Evolutionary conservation across 495 filamentous ascomycete genomes (phyloP).

Genomic region (Neurospora terricola): DNA sequence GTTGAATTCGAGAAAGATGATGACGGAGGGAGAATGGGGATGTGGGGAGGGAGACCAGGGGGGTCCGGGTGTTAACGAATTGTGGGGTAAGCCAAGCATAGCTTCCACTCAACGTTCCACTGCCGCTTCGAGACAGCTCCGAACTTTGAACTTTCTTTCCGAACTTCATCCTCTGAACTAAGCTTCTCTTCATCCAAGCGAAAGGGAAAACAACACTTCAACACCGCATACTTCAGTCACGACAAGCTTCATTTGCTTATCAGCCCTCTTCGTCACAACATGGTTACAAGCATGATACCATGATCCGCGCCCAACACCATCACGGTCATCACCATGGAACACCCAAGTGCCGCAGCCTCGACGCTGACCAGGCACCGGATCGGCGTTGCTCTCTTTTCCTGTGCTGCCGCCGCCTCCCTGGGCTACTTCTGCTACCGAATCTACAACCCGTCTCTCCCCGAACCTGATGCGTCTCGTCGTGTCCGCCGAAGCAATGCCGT

Average conservation of each 20-base stretch:
- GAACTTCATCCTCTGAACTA: background rate
- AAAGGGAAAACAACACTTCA: background rate
- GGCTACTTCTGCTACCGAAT: constrained; percentile 31
- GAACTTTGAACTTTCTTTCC: background rate
- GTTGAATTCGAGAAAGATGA: background rate
- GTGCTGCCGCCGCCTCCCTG: constrained; percentile 24
- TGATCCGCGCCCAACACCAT: background rate
- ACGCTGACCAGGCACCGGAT: constrained; percentile 33
- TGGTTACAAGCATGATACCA: constrained; percentile 10
- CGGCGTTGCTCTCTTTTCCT: constrained; percentile 27
- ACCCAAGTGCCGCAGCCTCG: constrained; percentile 29
- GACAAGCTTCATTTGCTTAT: background rate
- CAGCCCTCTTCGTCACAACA: background rate
- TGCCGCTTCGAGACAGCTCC: background rate
- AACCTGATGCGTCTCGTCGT: constrained; percentile 15
- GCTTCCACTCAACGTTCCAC: background rate
- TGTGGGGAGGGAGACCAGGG: background rate
- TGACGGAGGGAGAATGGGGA: background rate
- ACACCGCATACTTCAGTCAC: background rate
- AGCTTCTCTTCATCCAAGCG: background rate
- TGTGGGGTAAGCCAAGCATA: background rate
- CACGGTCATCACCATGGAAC: constrained; percentile 21
- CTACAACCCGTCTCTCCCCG: constrained; percentile 15
- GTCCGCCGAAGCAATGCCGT: constrained; percentile 52
- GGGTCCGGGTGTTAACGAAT: background rate